Evolutionary conservation across 345 rosid species (phyloP).

Genomic region (Gossypium mustelinum): DNA sequence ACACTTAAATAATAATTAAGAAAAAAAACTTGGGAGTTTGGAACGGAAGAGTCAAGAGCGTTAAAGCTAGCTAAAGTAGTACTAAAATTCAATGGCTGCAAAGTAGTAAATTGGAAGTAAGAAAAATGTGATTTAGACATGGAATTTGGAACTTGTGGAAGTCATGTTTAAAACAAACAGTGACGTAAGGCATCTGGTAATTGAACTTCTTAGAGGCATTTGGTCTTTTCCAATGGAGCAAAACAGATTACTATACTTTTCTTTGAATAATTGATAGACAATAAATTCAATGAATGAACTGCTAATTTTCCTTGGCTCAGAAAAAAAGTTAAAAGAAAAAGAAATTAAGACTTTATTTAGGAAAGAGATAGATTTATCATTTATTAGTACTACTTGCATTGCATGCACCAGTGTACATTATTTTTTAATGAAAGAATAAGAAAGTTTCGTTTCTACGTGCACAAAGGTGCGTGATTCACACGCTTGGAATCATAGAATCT

Average conservation of each 20-base stretch:
- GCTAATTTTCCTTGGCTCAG: neutral
- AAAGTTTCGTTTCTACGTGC: constrained; percentile 1
- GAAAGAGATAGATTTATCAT: neutral
- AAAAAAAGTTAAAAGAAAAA: neutral
- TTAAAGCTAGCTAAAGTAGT: neutral
- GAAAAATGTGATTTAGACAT: neutral
- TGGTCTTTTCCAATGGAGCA: neutral
- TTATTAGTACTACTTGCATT: neutral
- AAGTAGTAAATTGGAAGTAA: neutral
- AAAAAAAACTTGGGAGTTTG: neutral
- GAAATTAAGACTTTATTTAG: neutral
- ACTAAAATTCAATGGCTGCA: neutral
- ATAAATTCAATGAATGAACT: neutral
- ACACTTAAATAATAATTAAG: neutral
- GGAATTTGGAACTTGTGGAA: neutral
- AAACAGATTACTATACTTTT: neutral
- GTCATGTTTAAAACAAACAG: neutral
- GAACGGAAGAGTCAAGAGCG: neutral
- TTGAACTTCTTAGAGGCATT: neutral
- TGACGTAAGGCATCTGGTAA: neutral
- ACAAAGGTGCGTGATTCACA: neutral
- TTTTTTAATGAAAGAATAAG: neutral
- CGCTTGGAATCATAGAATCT: neutral
- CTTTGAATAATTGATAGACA: neutral
- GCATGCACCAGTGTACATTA: neutral